phyloP scores from a whole-genome alignment of 106 monocot species.

The Dendrobium huoshanense region DNA sequence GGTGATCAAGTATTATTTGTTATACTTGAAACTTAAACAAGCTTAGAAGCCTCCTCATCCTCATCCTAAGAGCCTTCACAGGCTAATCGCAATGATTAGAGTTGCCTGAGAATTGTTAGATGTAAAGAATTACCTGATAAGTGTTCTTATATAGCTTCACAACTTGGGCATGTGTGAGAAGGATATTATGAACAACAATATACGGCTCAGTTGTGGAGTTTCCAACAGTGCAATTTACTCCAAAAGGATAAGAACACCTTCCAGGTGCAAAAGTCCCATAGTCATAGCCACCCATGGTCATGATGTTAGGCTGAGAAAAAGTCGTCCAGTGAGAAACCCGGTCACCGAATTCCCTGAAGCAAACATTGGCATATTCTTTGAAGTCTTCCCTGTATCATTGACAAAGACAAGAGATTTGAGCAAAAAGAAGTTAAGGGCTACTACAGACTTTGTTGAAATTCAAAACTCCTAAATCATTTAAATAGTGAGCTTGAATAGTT shows the following conservation, averaged over 20 bases:
- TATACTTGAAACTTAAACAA: too few relatives aligned
- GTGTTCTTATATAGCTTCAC: conserved; percentile 30
- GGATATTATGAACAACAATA: conserved; percentile 27
- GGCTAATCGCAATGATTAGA: too few relatives aligned
- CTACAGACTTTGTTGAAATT: conserved; percentile 36
- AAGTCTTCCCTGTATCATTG: conserved; percentile 33
- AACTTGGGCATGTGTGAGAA: conserved; percentile 38
- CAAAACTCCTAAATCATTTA: not conserved
- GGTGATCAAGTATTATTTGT: too few relatives aligned
- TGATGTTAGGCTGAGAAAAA: conserved; percentile 17
- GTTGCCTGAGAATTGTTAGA: too few relatives aligned
- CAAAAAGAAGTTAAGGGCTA: too few relatives aligned
- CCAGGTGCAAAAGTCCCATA: conserved; percentile 16
- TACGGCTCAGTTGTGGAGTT: conserved; percentile 52
- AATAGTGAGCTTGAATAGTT: not conserved
- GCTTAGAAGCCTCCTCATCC: too few relatives aligned
- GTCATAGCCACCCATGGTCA: conserved; percentile 10
- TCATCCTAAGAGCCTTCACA: too few relatives aligned
- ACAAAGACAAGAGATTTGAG: not conserved
- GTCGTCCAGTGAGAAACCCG: conserved; percentile 32
- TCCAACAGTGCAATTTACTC: conserved; percentile 21
- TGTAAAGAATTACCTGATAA: conserved; percentile 30
- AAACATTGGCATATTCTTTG: conserved; percentile 45
- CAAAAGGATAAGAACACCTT: conserved; percentile 32
- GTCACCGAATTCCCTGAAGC: conserved; percentile 41